Percentiles rank a stretch among this genome's conserved stretches.
Conservation (phyloP, 202 grass and related monocot species). For the Elaeis oleifera region DNA sequence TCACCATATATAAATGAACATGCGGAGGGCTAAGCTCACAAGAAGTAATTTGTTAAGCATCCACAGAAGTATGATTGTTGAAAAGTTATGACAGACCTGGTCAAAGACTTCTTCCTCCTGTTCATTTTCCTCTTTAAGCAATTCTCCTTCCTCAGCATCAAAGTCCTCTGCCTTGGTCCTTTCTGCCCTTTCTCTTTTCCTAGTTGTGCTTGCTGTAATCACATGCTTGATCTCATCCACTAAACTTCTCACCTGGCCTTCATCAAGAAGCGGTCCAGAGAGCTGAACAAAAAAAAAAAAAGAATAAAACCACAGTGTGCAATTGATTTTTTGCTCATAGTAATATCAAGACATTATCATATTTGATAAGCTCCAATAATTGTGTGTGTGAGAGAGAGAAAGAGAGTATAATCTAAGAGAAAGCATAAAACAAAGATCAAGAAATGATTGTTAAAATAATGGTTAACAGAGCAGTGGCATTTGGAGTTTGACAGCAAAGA, state of each 20-base stretch:
- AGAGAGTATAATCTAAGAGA: too few relatives aligned
- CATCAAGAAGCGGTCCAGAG: conserved; percentile 41
- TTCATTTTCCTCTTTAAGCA: conserved; percentile 98
- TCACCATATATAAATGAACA: conserved; percentile 3
- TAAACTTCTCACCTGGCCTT: conserved; percentile 65
- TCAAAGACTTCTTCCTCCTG: conserved; percentile 99
- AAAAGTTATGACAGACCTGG: conserved; percentile 34
- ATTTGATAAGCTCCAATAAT: neutral
- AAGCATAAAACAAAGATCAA: too few relatives aligned
- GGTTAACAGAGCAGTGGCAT: too few relatives aligned
- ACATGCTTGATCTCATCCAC: conserved; percentile 94
- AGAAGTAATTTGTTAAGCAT: neutral
- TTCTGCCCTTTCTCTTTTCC: conserved; percentile 77
- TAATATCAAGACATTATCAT: neutral
- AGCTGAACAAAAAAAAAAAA: conserved; percentile 33
- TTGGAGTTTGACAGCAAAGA: too few relatives aligned
- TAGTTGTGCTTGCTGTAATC: conserved; percentile 84
- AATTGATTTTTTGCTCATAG: neutral
- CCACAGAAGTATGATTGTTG: neutral
- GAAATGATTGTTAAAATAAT: too few relatives aligned
- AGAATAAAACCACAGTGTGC: too few relatives aligned
- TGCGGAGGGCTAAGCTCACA: neutral
- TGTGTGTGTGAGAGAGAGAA: too few relatives aligned
- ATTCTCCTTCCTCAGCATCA: conserved; percentile 93
- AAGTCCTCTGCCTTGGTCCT: conserved; percentile 95